These are phyloP conservation scores for Macrolepiota fuliginosa DNA, from an alignment of 768 basidiomycete species.

Conservation along the genomic window DNA sequence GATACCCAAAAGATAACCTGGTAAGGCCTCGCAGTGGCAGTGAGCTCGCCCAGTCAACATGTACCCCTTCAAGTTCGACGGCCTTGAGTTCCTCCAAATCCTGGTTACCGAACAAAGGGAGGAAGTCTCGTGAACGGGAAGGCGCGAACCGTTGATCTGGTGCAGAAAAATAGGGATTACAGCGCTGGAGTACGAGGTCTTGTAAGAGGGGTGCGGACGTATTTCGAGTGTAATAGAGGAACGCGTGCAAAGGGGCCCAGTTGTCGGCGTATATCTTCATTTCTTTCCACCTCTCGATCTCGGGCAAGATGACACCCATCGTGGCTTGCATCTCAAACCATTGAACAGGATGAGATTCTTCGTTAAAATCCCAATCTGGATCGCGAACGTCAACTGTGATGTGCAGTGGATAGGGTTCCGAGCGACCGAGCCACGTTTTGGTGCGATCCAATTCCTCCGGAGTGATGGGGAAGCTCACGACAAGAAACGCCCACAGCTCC, in stretches of 20 bases:
- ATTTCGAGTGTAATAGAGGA: conserved; percentile 38
- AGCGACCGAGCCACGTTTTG: conserved; percentile 40
- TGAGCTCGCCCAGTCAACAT: conserved; percentile 49
- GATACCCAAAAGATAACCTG: conserved; percentile 52
- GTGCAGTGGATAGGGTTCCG: conserved; percentile 42
- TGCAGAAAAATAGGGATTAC: conserved; percentile 55
- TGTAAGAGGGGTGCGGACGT: conserved; percentile 35
- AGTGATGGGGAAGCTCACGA: conserved; percentile 42
- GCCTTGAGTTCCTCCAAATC: conserved; percentile 28
- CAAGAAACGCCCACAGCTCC: conserved; percentile 50
- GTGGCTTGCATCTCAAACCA: conserved; percentile 44
- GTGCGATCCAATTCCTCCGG: conserved; percentile 33
- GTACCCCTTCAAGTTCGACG: conserved; percentile 53
- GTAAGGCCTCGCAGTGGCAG: conserved; percentile 38
- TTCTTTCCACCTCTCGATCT: conserved; percentile 43
- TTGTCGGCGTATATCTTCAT: conserved; percentile 57
- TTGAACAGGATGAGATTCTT: conserved; percentile 42
- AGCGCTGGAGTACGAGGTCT: conserved; percentile 45
- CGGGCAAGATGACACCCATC: conserved; percentile 42
- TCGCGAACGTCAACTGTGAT: conserved; percentile 60
- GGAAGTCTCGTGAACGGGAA: conserved; percentile 30
- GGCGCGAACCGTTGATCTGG: conserved; percentile 46
- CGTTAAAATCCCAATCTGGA: conserved; percentile 50
- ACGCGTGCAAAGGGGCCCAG: conserved; percentile 55
- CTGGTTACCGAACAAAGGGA: conserved; percentile 44